phyloP scores from a whole-genome alignment of 73 alveolate genomes.

The Paramecium bursaria region DNA sequence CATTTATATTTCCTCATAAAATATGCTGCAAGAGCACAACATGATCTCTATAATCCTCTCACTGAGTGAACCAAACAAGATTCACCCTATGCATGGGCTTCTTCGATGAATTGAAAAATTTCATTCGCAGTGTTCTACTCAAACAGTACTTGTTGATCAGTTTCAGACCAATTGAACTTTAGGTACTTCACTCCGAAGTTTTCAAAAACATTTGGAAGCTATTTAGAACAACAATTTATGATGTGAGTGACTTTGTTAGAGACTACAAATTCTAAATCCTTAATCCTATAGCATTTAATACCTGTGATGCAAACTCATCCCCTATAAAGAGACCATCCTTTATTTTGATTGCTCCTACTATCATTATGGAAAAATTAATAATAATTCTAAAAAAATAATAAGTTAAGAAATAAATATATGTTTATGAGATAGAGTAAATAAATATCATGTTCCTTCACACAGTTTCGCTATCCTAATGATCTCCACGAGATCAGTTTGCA shows the following conservation, averaged over 20 bases:
- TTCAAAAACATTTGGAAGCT: constrained; percentile 75
- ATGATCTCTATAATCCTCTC: constrained; percentile 90
- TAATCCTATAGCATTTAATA: constrained; percentile 6
- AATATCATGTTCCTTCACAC: too few relatives aligned
- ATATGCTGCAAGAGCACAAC: constrained; percentile 88
- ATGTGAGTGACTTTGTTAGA: constrained; percentile 85
- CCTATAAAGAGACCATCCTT: constrained; percentile 90
- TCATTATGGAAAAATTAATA: too few relatives aligned
- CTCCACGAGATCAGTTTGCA: too few relatives aligned
- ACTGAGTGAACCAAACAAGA: constrained; percentile 94
- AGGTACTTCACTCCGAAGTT: constrained; percentile 77
- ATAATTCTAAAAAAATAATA: too few relatives aligned
- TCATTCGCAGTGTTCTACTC: constrained; percentile 85
- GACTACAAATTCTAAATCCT: constrained; percentile 85
- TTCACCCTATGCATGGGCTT: constrained; percentile 83
- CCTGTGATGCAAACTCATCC: constrained; percentile 84
- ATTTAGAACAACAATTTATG: constrained; percentile 80
- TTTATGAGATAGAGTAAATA: too few relatives aligned
- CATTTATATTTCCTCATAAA: constrained; percentile 91
- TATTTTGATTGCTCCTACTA: constrained; percentile 82
- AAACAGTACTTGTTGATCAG: constrained; percentile 82
- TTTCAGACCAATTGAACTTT: constrained; percentile 78
- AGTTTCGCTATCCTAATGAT: too few relatives aligned
- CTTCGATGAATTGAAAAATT: constrained; percentile 91
- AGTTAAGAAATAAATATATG: too few relatives aligned